Evolutionary conservation across 75 land plant genomes (phyloP).

Genomic region (Cupressus sempervirens): DNA sequence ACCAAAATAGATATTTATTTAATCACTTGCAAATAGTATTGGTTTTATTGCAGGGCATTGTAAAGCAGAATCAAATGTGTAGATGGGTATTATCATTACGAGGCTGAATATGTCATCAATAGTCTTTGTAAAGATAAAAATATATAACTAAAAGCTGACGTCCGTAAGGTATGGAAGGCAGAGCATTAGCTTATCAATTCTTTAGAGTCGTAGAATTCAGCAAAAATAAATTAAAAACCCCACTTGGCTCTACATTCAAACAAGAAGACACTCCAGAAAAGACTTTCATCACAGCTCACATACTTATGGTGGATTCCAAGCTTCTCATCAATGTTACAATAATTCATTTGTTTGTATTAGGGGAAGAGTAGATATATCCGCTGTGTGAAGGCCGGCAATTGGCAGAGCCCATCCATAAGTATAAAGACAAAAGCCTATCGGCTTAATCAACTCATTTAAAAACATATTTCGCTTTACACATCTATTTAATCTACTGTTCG

Average conservation of each 20-base stretch:
- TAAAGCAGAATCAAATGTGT: neutral
- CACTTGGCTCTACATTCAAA: neutral
- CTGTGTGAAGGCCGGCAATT: slow-evolving; percentile 4
- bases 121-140: slow-evolving; percentile 5
- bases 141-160: slow-evolving; percentile 13
- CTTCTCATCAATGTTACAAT: neutral
- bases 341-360: neutral
- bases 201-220: neutral
- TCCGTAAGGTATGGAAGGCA: neutral
- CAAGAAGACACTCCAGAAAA: neutral
- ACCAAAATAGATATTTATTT: neutral
- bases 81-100: neutral
- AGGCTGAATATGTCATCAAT: neutral
- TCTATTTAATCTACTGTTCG: too few species aligned
- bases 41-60: neutral
- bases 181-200: slow-evolving; percentile 10
- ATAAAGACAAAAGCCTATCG: slow-evolving; percentile 5
- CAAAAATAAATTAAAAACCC: neutral
- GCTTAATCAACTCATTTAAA: too few species aligned
- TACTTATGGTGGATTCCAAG: neutral
- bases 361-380: neutral
- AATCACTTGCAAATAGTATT: neutral
- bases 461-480: too few species aligned
- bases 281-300: neutral
- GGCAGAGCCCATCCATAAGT: slow-evolving; percentile 3